Percentiles rank a stretch among this genome's conserved stretches.
These are phyloP conservation scores for Cichorium intybus DNA, from an alignment of 140 eudicot species.

Conservation along the genomic window DNA sequence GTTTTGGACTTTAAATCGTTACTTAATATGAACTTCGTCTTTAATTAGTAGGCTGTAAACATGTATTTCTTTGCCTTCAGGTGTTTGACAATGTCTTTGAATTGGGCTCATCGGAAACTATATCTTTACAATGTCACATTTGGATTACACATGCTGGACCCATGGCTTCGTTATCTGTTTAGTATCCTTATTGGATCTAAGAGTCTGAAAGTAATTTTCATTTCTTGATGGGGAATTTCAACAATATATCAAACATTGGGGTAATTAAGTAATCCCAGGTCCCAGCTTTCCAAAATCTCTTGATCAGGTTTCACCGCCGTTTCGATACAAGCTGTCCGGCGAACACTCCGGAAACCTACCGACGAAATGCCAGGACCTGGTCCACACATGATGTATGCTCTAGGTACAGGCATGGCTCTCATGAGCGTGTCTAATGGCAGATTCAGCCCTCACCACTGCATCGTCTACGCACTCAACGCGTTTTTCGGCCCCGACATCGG, in stretches of 20 bases:
- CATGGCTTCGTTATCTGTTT: slow-evolving; percentile 81
- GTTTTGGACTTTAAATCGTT: slow-evolving; percentile 1
- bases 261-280: neutral
- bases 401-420: slow-evolving; percentile 67
- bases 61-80: slow-evolving; percentile 8
- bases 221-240: slow-evolving; percentile 6
- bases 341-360: slow-evolving; percentile 4
- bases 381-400: slow-evolving; percentile 90
- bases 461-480: slow-evolving; percentile 83
- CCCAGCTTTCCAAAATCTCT: neutral
- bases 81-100: slow-evolving; percentile 39
- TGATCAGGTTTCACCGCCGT: slow-evolving; percentile 9
- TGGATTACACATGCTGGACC: slow-evolving; percentile 80
- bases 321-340: neutral
- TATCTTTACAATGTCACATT: slow-evolving; percentile 76
- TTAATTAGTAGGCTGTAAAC: neutral
- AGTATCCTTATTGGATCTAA: slow-evolving; percentile 55
- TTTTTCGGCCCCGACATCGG: slow-evolving; percentile 98
- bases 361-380: slow-evolving; percentile 95
- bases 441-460: slow-evolving; percentile 92
- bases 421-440: slow-evolving; percentile 65
- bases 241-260: neutral
- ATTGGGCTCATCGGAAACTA: slow-evolving; percentile 79
- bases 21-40: neutral
- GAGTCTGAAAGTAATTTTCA: neutral